Base-by-base conservation (phyloP, 495 filamentous ascomycete species). In the Xylaria curta region DNA sequence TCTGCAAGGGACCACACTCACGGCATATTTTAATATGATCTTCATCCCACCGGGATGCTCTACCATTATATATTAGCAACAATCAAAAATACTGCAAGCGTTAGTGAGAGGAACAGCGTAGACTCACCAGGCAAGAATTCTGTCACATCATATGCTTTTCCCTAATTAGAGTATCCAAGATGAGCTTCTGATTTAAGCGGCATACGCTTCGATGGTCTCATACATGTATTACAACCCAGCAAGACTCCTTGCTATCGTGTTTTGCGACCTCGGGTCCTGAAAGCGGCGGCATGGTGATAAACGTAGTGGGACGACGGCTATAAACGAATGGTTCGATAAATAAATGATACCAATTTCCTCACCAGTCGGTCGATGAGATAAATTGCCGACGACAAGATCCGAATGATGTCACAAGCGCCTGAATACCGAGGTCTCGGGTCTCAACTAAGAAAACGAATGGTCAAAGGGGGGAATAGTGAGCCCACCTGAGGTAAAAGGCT, bases 1-100 rank as follows among this genome's bases (percentile, higher is more conserved):
- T 17, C 17, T 17, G 51, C 12, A 21, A 17, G 33, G 21, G 12
- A 17, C 15, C 0, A 40, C 44, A 53, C 75, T 68, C 42, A 78
- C 84, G 6, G 93, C 94, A 82, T 93, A 93, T 76, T 93, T 93
- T 67, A 97, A 85, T 71, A 97, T 94, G 72, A 95, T 92, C 67
- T 89, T 87, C 46, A 85, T 82, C 1, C 94, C 94, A 13, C 94
- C 94, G 3, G 94, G 94, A 74, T 95, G 92, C 73, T 91, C 87
- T 81, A n/a, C 3, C 85, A 76, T 10, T 81, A 49, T 64, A 28
- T 38, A 53, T 80, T 31, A 58, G 75, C 19, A 76, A 49, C 64
- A 13, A 31, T 26, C 4, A 8, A 67, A 47, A 9, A 38, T 26
- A 33, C 17, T 59, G 24, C 4, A 1, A 5, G n/a, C 3, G 33